Percentiles rank a stretch among this genome's conserved stretches.
phyloP scores from a whole-genome alignment of 2,329 filamentous ascomycete genomes.

The Sclerotinia subarctica region DNA sequence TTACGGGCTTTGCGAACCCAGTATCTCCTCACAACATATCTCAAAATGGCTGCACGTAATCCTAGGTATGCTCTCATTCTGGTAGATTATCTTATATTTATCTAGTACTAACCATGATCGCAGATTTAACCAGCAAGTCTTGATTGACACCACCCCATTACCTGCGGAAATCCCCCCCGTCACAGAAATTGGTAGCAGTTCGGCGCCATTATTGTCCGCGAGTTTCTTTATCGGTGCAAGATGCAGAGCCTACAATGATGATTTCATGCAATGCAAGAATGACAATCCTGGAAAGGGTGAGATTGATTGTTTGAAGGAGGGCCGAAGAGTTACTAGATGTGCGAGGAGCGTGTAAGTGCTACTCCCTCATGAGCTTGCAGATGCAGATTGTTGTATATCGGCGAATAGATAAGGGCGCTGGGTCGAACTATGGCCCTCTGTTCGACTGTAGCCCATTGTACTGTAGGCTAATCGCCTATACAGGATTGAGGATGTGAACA shows the following conservation, averaged over 20 bases:
- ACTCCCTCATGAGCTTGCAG: neutral
- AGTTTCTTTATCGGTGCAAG: slow-evolving; percentile 96
- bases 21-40: slow-evolving; percentile 22
- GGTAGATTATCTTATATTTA: neutral
- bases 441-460: neutral
- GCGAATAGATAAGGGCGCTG: slow-evolving; percentile 22
- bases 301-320: slow-evolving; percentile 93
- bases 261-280: slow-evolving; percentile 99
- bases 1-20: slow-evolving; percentile 37
- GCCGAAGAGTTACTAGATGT: slow-evolving; percentile 92
- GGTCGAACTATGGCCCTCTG: neutral
- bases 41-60: slow-evolving; percentile 37
- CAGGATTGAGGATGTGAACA: slow-evolving; percentile 93
- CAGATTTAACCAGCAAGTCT: slow-evolving; percentile 92
- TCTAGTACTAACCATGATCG: slow-evolving; percentile 36
- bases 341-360: slow-evolving; percentile 85
- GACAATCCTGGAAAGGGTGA: slow-evolving; percentile 89
- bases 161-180: slow-evolving; percentile 89
- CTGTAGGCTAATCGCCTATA: slow-evolving; percentile 19
- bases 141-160: slow-evolving; percentile 94
- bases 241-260: slow-evolving; percentile 94
- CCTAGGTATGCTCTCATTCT: slow-evolving; percentile 28
- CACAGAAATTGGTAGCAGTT: slow-evolving; percentile 88
- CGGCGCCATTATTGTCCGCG: slow-evolving; percentile 85
- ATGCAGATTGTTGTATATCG: neutral